These are phyloP conservation scores for Pyricularia pennisetigena DNA, from an alignment of 2,329 filamentous ascomycete species.

Conservation along the genomic window DNA sequence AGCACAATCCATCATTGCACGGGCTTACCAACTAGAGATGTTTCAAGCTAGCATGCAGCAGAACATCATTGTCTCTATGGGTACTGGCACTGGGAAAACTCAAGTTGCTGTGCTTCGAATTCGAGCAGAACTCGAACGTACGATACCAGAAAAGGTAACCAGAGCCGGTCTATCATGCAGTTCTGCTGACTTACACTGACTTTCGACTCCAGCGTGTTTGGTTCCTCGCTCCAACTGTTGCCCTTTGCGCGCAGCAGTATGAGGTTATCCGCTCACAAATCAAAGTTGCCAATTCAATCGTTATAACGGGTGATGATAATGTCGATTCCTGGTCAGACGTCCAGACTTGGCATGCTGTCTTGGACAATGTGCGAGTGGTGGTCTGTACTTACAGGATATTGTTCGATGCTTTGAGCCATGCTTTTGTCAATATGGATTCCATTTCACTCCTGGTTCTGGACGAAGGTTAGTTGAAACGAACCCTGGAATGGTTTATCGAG, in stretches of 20 bases:
- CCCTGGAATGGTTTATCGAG: neutral
- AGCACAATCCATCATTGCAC: constrained; percentile 14
- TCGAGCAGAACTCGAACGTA: constrained; percentile 48
- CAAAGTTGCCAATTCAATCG: constrained; percentile 44
- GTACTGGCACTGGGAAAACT: constrained; percentile 71
- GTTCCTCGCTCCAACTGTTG: constrained; percentile 64
- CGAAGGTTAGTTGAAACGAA: constrained; percentile 51
- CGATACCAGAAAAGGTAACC: constrained; percentile 41
- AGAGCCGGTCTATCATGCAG: neutral
- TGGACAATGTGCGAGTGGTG: constrained; percentile 59
- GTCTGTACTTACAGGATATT: constrained; percentile 71
- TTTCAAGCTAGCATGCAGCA: constrained; percentile 54
- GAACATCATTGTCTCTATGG: constrained; percentile 71
- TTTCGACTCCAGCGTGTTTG: constrained; percentile 44
- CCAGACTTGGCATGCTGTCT: constrained; percentile 45
- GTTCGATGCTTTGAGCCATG: constrained; percentile 63
- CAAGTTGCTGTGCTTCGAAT: constrained; percentile 64
- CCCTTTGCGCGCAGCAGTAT: constrained; percentile 57
- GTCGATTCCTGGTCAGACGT: constrained; percentile 65
- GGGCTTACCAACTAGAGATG: constrained; percentile 71
- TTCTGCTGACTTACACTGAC: constrained; percentile 9
- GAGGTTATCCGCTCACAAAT: constrained; percentile 50
- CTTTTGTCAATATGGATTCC: constrained; percentile 55
- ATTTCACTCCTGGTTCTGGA: constrained; percentile 71
- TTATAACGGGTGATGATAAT: constrained; percentile 59